These are phyloP conservation scores for Schoenoplectus tabernaemontani DNA, from an alignment of 202 grass and related monocot genomes.

Conservation along the genomic window DNA sequence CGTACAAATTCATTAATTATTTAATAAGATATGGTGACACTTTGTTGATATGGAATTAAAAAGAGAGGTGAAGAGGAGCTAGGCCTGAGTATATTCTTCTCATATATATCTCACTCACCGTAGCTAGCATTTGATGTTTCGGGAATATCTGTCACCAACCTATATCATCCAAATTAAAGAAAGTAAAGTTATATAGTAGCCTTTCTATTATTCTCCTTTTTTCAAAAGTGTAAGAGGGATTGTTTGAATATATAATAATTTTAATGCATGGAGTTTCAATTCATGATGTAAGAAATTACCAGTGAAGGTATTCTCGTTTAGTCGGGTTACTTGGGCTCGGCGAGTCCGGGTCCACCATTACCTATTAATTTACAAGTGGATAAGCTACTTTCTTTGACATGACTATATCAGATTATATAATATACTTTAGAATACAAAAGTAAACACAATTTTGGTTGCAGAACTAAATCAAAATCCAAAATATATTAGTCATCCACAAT, in stretches of 20 bases:
- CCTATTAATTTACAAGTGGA: conserved; percentile 37
- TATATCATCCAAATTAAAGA: conserved; percentile 21
- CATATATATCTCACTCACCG: conserved; percentile 56
- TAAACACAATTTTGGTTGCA: background rate
- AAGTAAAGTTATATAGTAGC: conserved; percentile 12
- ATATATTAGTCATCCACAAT: too few species aligned
- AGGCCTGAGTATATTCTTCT: conserved; percentile 4
- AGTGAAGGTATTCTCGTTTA: conserved; percentile 92
- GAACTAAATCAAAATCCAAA: background rate
- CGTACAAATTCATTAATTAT: background rate
- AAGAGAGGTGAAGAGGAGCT: background rate
- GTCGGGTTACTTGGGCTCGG: conserved; percentile 97
- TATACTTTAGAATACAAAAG: background rate
- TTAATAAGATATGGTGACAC: conserved; percentile 18
- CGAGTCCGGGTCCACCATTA: conserved; percentile 96
- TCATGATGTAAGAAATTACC: conserved; percentile 40
- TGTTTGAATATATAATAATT: background rate
- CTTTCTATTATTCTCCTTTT: conserved; percentile 13
- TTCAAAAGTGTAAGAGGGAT: background rate
- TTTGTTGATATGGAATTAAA: conserved; percentile 23
- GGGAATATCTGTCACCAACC: conserved; percentile 98
- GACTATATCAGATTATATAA: background rate
- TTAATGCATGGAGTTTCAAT: background rate
- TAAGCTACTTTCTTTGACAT: background rate
- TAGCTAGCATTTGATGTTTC: conserved; percentile 63